Percentiles rank a stretch among this genome's conserved stretches.
Conservation (phyloP, 2,329 filamentous ascomycete species). For the Calycina herbarum region DNA sequence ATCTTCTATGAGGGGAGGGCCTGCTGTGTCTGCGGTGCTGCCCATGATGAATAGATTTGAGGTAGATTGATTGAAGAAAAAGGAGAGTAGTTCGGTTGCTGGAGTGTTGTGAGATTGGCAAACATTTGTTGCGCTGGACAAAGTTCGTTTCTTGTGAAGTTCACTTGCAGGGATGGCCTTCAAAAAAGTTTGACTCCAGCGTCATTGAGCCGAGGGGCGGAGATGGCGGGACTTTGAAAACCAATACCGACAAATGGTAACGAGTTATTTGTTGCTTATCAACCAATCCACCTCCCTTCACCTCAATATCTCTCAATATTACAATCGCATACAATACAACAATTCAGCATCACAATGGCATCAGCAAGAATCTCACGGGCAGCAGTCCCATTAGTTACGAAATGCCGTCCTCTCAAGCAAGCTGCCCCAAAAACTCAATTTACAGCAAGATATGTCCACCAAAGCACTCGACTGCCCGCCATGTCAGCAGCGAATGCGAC, state of each 20-base stretch:
- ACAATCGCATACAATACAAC: background rate
- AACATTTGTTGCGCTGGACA: background rate
- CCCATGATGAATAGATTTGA: background rate
- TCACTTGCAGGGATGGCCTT: conserved; percentile 9
- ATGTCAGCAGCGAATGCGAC: conserved; percentile 48
- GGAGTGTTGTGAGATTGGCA: background rate
- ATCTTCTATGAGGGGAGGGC: background rate
- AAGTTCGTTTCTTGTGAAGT: background rate
- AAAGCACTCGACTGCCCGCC: conserved; percentile 45
- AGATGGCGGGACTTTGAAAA: background rate
- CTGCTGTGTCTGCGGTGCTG: background rate
- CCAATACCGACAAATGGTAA: too few species aligned
- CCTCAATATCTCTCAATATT: too few species aligned
- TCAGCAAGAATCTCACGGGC: conserved; percentile 28
- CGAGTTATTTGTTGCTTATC: background rate
- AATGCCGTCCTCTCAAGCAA: conserved; percentile 30
- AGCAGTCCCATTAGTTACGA: conserved; percentile 26
- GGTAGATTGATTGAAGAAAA: background rate
- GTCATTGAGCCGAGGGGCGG: conserved; percentile 11
- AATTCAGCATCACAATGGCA: conserved; percentile 23
- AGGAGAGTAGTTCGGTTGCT: too few species aligned
- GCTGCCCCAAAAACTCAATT: conserved; percentile 23
- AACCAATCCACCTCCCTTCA: background rate
- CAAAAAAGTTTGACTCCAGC: conserved; percentile 7
- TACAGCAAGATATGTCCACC: conserved; percentile 43